A percentile compares a stretch with the other conserved stretches of the same genome.
Evolutionary conservation across 768 basidiomycete genomes (phyloP).

Genomic region (Tubosaeta sp.): DNA sequence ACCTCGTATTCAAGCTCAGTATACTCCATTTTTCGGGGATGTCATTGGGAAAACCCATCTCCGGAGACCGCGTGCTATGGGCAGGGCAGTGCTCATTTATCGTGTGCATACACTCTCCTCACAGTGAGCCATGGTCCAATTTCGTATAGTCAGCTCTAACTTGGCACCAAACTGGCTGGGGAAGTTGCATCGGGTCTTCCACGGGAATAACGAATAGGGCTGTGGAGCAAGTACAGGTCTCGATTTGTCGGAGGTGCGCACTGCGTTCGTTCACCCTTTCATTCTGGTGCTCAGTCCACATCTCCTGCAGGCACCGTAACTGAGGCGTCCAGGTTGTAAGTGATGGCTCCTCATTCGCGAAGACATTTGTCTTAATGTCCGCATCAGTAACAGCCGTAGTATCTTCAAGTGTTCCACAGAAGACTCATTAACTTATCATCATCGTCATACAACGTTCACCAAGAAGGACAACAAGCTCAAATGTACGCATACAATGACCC

Average conservation of each 20-base stretch:
- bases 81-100: conserved; percentile 12
- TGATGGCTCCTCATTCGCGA: conserved; percentile 10
- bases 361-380: conserved; percentile 17
- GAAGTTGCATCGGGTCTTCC: conserved; percentile 66
- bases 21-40: conserved; percentile 67
- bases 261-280: conserved; percentile 5
- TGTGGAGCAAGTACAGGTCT: conserved; percentile 75
- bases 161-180: conserved; percentile 78
- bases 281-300: conserved; percentile 3
- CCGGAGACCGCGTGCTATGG: conserved; percentile 6
- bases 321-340: conserved; percentile 73
- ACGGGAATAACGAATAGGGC: conserved; percentile 24
- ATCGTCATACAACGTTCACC: conserved; percentile 11
- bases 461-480: conserved; percentile 70
- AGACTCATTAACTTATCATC: conserved; percentile 7
- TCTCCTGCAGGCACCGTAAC: conserved; percentile 60
- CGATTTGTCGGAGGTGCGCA: conserved; percentile 70
- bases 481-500: conserved; percentile 41
- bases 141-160: conserved; percentile 1
- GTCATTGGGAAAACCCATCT: conserved; percentile 61
- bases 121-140: conserved; percentile 3
- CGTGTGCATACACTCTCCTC: conserved; percentile 51
- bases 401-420: conserved; percentile 47
- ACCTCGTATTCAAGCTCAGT: conserved; percentile 80
- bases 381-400: conserved; percentile 52